Evolutionary conservation across 257 asterid genomes (phyloP).

Genomic region (Nicotiana tabacum): DNA sequence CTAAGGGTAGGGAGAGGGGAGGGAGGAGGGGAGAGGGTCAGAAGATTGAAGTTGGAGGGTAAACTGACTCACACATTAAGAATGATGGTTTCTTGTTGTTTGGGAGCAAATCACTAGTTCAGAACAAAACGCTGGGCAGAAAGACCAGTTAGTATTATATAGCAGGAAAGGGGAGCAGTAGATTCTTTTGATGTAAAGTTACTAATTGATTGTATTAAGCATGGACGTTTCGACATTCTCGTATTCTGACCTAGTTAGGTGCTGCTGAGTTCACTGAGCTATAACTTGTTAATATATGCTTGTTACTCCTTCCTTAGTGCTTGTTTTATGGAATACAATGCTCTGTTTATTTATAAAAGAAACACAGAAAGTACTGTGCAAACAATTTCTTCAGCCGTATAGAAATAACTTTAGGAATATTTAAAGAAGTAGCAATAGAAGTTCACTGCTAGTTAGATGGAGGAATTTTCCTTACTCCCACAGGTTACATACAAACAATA

Average conservation of each 20-base stretch:
- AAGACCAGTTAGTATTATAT: not conserved
- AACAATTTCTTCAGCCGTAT: not conserved
- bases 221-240: not conserved
- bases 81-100: not conserved
- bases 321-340: not conserved
- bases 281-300: not conserved
- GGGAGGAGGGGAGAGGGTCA: not conserved
- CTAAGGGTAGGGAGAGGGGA: not conserved
- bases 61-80: not conserved
- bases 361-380: not conserved
- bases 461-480: not conserved
- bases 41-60: not conserved
- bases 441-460: not conserved
- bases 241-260: not conserved
- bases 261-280: not conserved
- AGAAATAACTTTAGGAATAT: not conserved
- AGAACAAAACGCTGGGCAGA: not conserved
- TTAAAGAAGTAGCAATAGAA: not conserved
- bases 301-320: not conserved
- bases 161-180: not conserved
- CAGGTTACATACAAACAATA: not conserved
- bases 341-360: not conserved
- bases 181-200: not conserved
- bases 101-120: not conserved
- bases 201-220: not conserved